Evolutionary conservation across 805 yeast genomes (phyloP), one percentile per base, ranked within the genome.

Genomic region (Zygoascus tannicola): DNA sequence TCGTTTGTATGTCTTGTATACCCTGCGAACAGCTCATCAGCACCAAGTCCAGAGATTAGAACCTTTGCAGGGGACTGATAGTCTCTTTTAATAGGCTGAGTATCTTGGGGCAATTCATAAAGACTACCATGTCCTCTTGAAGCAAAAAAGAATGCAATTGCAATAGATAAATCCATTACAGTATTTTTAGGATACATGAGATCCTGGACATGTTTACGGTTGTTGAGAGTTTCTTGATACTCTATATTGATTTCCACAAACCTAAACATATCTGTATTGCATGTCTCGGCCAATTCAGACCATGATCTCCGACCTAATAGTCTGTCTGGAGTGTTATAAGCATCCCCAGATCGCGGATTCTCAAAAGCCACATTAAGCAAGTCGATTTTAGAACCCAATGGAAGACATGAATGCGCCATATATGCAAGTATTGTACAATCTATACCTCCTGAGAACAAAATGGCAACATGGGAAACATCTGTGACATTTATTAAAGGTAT

Each of bases 21-120:
- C 0, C 99, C 99, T 0, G 95, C 99, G 67, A 84, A 88, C 16
- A 92, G 64, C 62, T 92, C 99, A 64, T 92, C 99, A 0, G 98
- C 98, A 1, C 99, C 99, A 10, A 92, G 68, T 0, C 99, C 99
- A 43, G 95, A 85, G 30, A 92, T 67, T 5, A 92, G 60, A 0
- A 92, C 95, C 51, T 77, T 74, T 5, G 86, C 44, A 4, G 32
- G 18, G 20, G 50, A 45, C 2, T 56, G 50, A 53, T 79, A 81
- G 5, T 45, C 50, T n/a, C 35, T 23, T 4, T 39, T 35, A 14
- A 21, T 38, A 3, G 34, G 32, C 14, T 20, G 23, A 4, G 42
- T n/a, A 14, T 44, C 45, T 12, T 54, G 56, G 21, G 15, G 36
- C 3, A 33, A 14, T 22, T 21, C 19, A 38, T 8, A 28, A 4